A percentile compares a stretch with the other conserved stretches of the same genome.
These are phyloP conservation scores for Hippophae gyantsensis DNA, from an alignment of 306 rosid species.

Conservation along the genomic window DNA sequence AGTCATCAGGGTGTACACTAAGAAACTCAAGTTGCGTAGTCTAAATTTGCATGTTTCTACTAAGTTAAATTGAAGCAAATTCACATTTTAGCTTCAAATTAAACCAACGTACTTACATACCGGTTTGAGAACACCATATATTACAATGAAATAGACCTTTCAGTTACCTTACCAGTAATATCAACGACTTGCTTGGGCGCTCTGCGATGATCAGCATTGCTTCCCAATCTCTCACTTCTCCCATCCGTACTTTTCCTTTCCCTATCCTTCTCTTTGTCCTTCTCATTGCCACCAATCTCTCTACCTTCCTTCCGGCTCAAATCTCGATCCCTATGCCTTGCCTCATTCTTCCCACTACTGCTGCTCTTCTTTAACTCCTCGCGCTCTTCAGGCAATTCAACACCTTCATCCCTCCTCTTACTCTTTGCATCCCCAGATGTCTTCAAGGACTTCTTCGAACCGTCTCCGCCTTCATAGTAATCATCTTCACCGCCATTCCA, in stretches of 20 bases:
- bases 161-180: slow-evolving; percentile 75
- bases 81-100: too few relatives aligned
- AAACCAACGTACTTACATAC: too few relatives aligned
- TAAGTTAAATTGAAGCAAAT: too few relatives aligned
- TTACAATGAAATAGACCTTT: slow-evolving; percentile 4
- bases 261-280: slow-evolving; percentile 27
- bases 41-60: too few relatives aligned
- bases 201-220: slow-evolving; percentile 52
- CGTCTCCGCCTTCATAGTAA: slow-evolving; percentile 32
- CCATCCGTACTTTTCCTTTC: slow-evolving; percentile 51
- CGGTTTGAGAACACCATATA: too few relatives aligned
- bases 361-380: slow-evolving; percentile 59
- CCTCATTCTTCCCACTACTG: slow-evolving; percentile 52
- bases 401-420: slow-evolving; percentile 61
- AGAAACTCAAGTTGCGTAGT: too few relatives aligned
- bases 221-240: slow-evolving; percentile 50
- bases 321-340: slow-evolving; percentile 69
- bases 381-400: slow-evolving; percentile 55
- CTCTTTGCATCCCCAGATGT: slow-evolving; percentile 57
- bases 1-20: too few relatives aligned
- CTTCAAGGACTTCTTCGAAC: slow-evolving; percentile 55
- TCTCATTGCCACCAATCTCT: slow-evolving; percentile 44
- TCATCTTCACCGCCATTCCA: slow-evolving; percentile 88
- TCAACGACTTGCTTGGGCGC: slow-evolving; percentile 47
- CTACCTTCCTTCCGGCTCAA: slow-evolving; percentile 62